Evolutionary conservation across 2,329 filamentous ascomycete genomes (phyloP).

Genomic region (Scortechinia acanthostroma): DNA sequence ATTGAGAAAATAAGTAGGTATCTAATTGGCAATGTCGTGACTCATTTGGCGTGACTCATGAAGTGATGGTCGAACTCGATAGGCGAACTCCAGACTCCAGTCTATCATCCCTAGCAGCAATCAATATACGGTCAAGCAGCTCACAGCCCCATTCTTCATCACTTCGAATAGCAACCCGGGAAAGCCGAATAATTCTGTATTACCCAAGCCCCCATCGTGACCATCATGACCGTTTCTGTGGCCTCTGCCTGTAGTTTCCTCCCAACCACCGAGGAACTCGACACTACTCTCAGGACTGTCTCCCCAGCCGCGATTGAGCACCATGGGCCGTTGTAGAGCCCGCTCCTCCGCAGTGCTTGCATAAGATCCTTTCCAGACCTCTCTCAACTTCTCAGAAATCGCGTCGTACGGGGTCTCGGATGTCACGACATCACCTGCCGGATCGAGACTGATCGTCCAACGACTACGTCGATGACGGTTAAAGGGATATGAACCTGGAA

Average conservation of each 20-base stretch:
- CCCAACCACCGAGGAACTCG: conserved; percentile 79
- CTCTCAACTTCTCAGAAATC: conserved; percentile 61
- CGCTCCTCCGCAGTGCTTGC: conserved; percentile 41
- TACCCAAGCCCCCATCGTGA: conserved; percentile 9
- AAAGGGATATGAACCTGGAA: conserved; percentile 93
- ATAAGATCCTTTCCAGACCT: conserved; percentile 60
- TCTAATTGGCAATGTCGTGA: too few relatives aligned
- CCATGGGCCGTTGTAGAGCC: conserved; percentile 66
- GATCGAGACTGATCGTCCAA: conserved; percentile 67
- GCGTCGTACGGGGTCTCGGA: conserved; percentile 76
- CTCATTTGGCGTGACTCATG: too few relatives aligned
- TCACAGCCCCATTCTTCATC: neutral
- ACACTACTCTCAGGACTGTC: conserved; percentile 86
- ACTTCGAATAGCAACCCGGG: conserved; percentile 29
- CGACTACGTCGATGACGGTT: conserved; percentile 85
- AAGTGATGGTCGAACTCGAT: too few relatives aligned
- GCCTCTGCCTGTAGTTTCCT: conserved; percentile 54
- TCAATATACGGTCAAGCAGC: conserved; percentile 1
- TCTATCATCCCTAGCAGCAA: neutral
- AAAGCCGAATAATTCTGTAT: conserved; percentile 67
- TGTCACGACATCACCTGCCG: conserved; percentile 36
- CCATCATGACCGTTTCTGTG: conserved; percentile 42
- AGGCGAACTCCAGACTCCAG: too few relatives aligned
- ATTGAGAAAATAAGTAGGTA: too few relatives aligned
- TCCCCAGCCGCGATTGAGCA: conserved; percentile 82